Evolutionary conservation across 768 basidiomycete genomes (phyloP), one percentile per base, ranked within the genome.

Genomic region (Pseudohyphozyma bogoriensis): DNA sequence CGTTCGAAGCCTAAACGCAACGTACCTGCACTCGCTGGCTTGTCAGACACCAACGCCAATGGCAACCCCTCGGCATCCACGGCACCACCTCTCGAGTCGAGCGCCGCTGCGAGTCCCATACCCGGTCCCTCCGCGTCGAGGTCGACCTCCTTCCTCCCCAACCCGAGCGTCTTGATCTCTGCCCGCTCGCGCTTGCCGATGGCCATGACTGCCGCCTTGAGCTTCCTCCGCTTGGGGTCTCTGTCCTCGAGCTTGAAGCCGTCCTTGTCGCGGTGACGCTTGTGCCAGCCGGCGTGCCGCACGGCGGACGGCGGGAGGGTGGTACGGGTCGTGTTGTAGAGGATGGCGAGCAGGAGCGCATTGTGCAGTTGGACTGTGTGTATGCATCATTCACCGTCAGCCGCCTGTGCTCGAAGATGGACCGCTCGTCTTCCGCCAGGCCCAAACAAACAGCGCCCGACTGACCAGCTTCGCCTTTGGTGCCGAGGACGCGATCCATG

Each of bases 251-350:
- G 42, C 59, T 42, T 54, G 39, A 44, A 20, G n/a, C 46, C 65
- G 16, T 54, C 61, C 33, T 36, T 39, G 31, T 39, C 42, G 11
- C 60, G 33, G 36, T 64, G 54, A 50, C 69, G 64, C 45, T 69
- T 36, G 50, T 57, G 58, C 62, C 68, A 70, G 36, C 69, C 69
- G 4, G 36, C 16, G 56, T 70, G 65, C 1, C 68, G 51, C 49
- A 67, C 37, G n/a, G 65, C 63, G n/a, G 66, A 55, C 0, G 69
- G 63, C 2, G 69, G 69, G 28, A 65, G 53, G 36, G 62, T 54
- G 1, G 68, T 50, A 18, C 63, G 59, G 20, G 69, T 70, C 11
- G 68, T 68, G 56, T 70, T 70, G 69, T 68, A 68, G 29, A 70
- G 58, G 49, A 70, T 64, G 33, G 68, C 58, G 50, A 70, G 61